Evolutionary conservation across 2,329 filamentous ascomycete species (phyloP), one percentile per base, ranked within the genome.

Genomic region (Penicillium digitatum): DNA sequence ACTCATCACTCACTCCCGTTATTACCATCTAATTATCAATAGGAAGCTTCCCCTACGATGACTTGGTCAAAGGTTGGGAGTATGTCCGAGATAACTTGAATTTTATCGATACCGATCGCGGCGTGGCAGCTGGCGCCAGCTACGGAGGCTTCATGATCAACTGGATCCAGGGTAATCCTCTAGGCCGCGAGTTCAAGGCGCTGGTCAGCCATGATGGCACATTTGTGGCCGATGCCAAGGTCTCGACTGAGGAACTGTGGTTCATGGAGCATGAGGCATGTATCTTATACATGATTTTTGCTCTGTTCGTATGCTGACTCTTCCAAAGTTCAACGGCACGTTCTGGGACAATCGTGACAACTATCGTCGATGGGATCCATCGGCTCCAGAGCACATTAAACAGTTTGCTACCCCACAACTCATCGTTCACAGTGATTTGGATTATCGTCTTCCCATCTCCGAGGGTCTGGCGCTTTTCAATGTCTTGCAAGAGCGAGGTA

Each of bases 121-220:
- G 69, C n/a, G 68, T 76, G 44, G 74, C 72, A 47, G 72, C 72
- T 4, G 74, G 75, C 16, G 74, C 73, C 44, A 72, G 68, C 46
- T 77, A 70, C 56, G 75, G 74, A 47, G 74, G 72, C 0, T 77
- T 75, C 66, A 81, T 81, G 69, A 70, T 74, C 66, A 82, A 95
- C 70, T 95, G 92, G 91, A 90, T 96, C 64, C 90, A 96, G 73
- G 92, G 92, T 8, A 88, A 94, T 59, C 81, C 84, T 1, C 81
- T 96, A 0, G 91, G 90, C 20, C 85, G 89, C 27, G 85, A 87
- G 62, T 95, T 96, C 81, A 90, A 90, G 72, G 90, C 90, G 0
- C 80, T 96, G 4, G 90, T 95, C 27, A 91, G 87, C 65, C 91
- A 96, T 69, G 90, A 96, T 63, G 91, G 91, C 45, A 87, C 92